A percentile compares a stretch with the other conserved stretches of the same genome.
These are phyloP conservation scores for Epichloe coenophiala DNA, from an alignment of 2,329 filamentous ascomycete genomes.

Conservation along the genomic window DNA sequence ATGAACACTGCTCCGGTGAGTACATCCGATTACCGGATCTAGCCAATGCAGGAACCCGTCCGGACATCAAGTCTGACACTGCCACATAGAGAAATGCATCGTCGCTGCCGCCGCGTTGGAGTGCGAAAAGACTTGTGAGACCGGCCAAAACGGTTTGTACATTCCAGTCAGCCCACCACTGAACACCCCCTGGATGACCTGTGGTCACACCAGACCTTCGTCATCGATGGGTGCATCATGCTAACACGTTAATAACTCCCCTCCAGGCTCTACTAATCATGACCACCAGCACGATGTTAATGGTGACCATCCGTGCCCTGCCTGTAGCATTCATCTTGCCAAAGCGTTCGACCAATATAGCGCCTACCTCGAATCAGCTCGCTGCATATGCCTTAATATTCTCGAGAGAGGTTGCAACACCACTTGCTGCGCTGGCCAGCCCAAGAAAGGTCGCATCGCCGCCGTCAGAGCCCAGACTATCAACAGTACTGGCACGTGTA, in stretches of 20 bases:
- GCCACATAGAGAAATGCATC: constrained; percentile 18
- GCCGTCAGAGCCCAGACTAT: background rate
- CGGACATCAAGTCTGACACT: constrained; percentile 1
- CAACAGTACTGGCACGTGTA: background rate
- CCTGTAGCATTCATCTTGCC: constrained; percentile 19
- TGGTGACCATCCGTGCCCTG: constrained; percentile 13
- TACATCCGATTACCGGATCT: background rate
- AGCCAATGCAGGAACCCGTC: background rate
- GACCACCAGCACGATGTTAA: constrained; percentile 15
- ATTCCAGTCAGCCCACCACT: background rate
- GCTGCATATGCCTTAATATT: constrained; percentile 23
- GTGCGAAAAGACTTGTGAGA: constrained; percentile 17
- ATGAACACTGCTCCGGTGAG: constrained; percentile 15
- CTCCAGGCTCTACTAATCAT: constrained; percentile 9
- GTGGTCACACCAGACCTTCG: background rate
- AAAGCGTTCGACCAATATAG: constrained; percentile 21
- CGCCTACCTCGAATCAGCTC: constrained; percentile 22
- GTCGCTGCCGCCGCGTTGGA: constrained; percentile 16
- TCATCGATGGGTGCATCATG: background rate
- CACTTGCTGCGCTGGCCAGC: constrained; percentile 14
- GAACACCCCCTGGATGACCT: background rate
- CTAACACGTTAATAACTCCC: background rate
- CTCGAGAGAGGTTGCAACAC: constrained; percentile 15
- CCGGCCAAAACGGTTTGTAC: constrained; percentile 12
- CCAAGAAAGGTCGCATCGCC: background rate